Base-by-base conservation (phyloP, 1,139 yeast species). In the Debaryomyces sp. region DNA sequence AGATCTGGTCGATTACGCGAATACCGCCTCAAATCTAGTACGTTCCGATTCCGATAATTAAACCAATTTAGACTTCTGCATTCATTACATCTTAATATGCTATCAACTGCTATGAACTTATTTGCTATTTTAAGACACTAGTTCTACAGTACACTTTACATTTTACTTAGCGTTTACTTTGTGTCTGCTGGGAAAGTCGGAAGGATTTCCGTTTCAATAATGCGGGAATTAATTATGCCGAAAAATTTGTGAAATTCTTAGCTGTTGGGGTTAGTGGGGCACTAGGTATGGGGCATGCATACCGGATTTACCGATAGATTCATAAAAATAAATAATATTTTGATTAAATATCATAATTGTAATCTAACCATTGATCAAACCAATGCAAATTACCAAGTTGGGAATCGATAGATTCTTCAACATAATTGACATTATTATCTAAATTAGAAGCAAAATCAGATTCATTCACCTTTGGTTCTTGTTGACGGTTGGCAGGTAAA, bases 301-400 rank as follows among this genome's bases (percentile, higher is more conserved):
- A n/a, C 38, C 38, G 35, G 22, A 8, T 22, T 15, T 40, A 24
- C 21, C 17, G 29, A 29, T 3, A 8, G n/a, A 12, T 5, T 40
- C 5, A 27, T 10, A 27, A 30, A 6, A 9, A 26, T 17, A 29
- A 7, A 26, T 26, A 29, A 6, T 40, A 30, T 18, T 6, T 17
- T 17, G 7, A 17, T 41, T 49, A 57, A n/a, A 56, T 44, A 35
- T 67, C 68, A 47, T 60, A 57, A 41, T 61, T 58, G 46, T 67
- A 64, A 47, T 70, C 75, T 33, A 71, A 56, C 80, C 80, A 75
- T 55, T 79, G 81, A 56, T 81, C 84, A 54, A 81, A 81, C 86
- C 86, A 81, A 53, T 73, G 78, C 47, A 81, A 60, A 51, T 77
- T 80, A 6, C 78, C 75, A 37, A 78, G 58, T 38, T 78, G 58